Evolutionary conservation across 352 stramenopile species (phyloP), one percentile per base, ranked within the genome.

Genomic region (Elongisporangium prolatum): DNA sequence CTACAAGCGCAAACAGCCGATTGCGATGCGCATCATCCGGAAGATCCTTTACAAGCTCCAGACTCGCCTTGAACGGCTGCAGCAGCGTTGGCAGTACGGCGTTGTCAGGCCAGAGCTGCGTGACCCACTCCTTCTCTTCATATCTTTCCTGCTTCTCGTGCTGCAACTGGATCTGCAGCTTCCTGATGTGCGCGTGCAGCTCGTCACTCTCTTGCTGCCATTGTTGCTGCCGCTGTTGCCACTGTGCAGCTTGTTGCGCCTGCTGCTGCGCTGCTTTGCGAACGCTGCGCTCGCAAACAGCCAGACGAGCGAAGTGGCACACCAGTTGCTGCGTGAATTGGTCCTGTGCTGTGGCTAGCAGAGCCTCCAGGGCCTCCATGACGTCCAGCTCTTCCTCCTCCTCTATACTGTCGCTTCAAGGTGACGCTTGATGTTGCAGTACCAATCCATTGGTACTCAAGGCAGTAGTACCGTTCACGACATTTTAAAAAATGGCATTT

Each of bases 61-160:
- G 13, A 14, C 18, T 47, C 48, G 16, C n/a, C 40, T 68, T 74
- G 50, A 77, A 75, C 7, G 66, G 59, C 37, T 75, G 54, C 10
- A 93, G 60, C 6, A 93, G 59, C 3, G 84, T 88, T 0, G 81
- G 83, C 17, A 88, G 67, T 7, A 83, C 76, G 20, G 76, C 62
- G 13, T 63, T 66, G 10, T 83, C 65, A 0, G 84, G 84, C 84
- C 84, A 93, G n/a, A 90, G 61, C 21, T 69, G 55, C 4, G 65
- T 65, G 4, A 93, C 60, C 80, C 79, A 91, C 59, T 88, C 59
- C 47, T 77, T 80, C 62, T 93, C 84, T 16, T 87, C 80, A 0
- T 38, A 48, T 14, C 79, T 75, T 17, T 88, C 83, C 10, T 72
- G 57, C 48, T 62, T 64, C 54, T 91, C 80, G 20, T 59, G 59